A percentile compares a stretch with the other conserved stretches of the same genome.
phyloP scores from a whole-genome alignment of 331 rosid genomes.

The Acacia concinna region DNA sequence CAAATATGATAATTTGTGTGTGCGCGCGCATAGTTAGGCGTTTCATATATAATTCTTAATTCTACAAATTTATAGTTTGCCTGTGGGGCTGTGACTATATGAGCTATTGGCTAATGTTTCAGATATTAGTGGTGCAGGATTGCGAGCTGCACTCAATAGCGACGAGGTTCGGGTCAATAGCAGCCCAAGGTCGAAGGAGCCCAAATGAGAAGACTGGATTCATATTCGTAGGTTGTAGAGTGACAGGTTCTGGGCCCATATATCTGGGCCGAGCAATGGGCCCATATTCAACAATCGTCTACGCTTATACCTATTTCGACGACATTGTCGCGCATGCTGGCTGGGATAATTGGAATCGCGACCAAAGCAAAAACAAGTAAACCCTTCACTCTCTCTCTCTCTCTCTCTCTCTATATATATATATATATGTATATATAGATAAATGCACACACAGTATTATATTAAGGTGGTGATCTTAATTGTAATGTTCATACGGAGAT shows the following conservation, averaged over 20 bases:
- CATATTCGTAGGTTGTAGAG: constrained; percentile 57
- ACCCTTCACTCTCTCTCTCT: too few species aligned
- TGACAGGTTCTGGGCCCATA: constrained; percentile 67
- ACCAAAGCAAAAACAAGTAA: constrained; percentile 44
- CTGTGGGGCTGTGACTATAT: too few species aligned
- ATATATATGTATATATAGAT: too few species aligned
- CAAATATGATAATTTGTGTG: too few species aligned
- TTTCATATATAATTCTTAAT: too few species aligned
- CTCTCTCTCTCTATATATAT: neutral
- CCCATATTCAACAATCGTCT: constrained; percentile 62
- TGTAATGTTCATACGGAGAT: too few species aligned
- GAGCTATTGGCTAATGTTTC: too few species aligned
- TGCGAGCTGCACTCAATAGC: constrained; percentile 70
- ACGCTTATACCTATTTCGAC: constrained; percentile 58
- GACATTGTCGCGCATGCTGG: constrained; percentile 30
- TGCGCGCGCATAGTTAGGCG: too few species aligned
- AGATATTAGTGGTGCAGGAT: constrained; percentile 38
- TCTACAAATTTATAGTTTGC: too few species aligned
- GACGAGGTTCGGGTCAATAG: constrained; percentile 67
- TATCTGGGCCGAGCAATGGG: constrained; percentile 82
- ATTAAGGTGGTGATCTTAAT: too few species aligned
- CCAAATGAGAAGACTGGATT: constrained; percentile 68
- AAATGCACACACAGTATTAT: too few species aligned
- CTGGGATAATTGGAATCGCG: constrained; percentile 65
- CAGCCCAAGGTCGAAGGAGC: constrained; percentile 60